A percentile compares a stretch with the other conserved stretches of the same genome.
phyloP scores from a whole-genome alignment of 106 monocot species.

The Dioscorea alata region DNA sequence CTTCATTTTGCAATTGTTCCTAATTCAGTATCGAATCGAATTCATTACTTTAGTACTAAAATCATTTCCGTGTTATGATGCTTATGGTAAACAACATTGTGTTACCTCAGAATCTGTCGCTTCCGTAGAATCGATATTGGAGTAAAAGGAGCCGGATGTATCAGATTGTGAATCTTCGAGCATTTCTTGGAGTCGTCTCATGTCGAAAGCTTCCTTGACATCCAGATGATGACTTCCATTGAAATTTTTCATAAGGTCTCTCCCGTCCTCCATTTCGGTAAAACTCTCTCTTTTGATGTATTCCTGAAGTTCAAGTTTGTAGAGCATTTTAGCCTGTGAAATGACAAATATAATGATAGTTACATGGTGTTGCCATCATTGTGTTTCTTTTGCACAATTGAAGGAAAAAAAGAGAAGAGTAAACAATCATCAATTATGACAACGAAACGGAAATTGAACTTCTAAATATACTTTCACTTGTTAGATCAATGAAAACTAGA shows the following conservation, averaged over 20 bases:
- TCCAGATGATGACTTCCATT: constrained; percentile 33
- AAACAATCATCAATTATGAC: no score
- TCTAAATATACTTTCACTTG: no score
- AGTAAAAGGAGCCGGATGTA: constrained; percentile 49
- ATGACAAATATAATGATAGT: background rate
- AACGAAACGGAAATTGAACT: no score
- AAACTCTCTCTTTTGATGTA: constrained; percentile 14
- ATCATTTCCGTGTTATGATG: no score
- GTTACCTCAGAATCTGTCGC: constrained; percentile 77
- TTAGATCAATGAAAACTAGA: no score
- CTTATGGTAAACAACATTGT: background rate
- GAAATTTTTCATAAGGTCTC: constrained; percentile 10
- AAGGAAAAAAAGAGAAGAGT: no score
- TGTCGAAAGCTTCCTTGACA: constrained; percentile 43
- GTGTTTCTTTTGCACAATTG: no score
- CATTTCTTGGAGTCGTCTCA: constrained; percentile 84
- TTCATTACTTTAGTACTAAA: background rate
- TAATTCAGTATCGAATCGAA: constrained; percentile 21
- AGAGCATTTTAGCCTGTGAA: constrained; percentile 31
- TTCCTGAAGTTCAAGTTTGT: constrained; percentile 9
- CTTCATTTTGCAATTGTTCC: constrained; percentile 21
- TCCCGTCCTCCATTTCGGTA: constrained; percentile 16
- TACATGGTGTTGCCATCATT: no score
- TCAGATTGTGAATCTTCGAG: constrained; percentile 86
- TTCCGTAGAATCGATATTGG: constrained; percentile 43